Conservation (phyloP, 2,329 filamentous ascomycete genomes). For the Gaeumannomyces tritici region DNA sequence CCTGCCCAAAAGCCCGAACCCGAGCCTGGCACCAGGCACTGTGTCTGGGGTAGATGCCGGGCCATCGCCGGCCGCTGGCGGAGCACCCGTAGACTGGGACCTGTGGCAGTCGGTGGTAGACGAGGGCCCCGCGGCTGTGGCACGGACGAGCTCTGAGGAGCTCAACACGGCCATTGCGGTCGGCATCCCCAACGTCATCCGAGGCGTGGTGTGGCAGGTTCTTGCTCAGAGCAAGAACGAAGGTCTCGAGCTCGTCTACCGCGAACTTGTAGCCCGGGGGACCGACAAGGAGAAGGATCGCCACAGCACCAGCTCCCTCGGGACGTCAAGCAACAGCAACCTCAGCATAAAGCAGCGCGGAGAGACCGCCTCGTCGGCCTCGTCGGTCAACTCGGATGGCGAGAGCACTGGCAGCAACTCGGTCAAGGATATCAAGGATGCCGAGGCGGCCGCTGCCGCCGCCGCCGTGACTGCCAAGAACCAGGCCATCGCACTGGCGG, state of each 20-base stretch:
- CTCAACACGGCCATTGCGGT: constrained; percentile 84
- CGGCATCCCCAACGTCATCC: constrained; percentile 88
- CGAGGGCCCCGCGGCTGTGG: constrained; percentile 81
- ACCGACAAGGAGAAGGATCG: constrained; percentile 65
- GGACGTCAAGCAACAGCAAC: constrained; percentile 41
- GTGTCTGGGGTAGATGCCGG: constrained; percentile 72
- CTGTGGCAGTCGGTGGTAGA: constrained; percentile 95
- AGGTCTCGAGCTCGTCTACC: constrained; percentile 79
- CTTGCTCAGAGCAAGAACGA: constrained; percentile 91
- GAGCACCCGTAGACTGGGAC: constrained; percentile 85
- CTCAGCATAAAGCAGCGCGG: constrained; percentile 43
- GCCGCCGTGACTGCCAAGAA: constrained; percentile 32
- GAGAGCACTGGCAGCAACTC: constrained; percentile 27
- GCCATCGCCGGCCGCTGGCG: constrained; percentile 59
- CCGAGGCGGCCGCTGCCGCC: constrained; percentile 1
- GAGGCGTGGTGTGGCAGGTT: constrained; percentile 98
- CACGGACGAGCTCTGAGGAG: constrained; percentile 79
- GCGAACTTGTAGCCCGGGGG: constrained; percentile 67
- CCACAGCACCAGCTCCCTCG: constrained; percentile 42
- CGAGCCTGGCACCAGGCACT: constrained; percentile 71
- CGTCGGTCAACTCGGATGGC: constrained; percentile 68
- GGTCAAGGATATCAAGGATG: not conserved
- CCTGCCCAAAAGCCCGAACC: constrained; percentile 56
- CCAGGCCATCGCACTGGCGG: constrained; percentile 52
- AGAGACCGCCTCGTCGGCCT: constrained; percentile 69